Percentiles rank a stretch among this genome's conserved stretches.
phyloP scores from a whole-genome alignment of 306 rosid genomes.

The Glycine soja region DNA sequence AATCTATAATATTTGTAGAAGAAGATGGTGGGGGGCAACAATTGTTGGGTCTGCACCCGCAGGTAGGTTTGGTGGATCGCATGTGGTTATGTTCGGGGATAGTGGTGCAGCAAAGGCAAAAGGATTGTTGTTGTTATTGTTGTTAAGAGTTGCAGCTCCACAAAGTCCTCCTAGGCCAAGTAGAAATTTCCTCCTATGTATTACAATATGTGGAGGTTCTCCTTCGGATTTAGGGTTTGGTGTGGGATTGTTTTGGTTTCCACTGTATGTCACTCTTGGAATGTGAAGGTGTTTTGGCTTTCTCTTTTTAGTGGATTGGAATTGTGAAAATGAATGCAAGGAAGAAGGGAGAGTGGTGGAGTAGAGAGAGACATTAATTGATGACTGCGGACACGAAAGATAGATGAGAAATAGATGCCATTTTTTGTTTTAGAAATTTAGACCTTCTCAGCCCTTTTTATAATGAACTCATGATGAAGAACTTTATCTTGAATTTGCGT shows the following conservation, averaged over 20 bases:
- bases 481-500: not conserved
- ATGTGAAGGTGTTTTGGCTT: conserved; percentile 33
- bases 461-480: conserved; percentile 31
- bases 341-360: conserved; percentile 29
- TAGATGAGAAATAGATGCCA: conserved; percentile 50
- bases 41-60: conserved; percentile 38
- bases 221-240: not conserved
- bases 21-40: conserved; percentile 71
- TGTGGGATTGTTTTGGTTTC: conserved; percentile 31
- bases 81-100: conserved; percentile 51
- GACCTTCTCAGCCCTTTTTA: conserved; percentile 27
- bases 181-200: conserved; percentile 60
- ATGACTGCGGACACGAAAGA: not conserved
- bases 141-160: conserved; percentile 30
- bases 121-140: conserved; percentile 29
- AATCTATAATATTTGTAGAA: conserved; percentile 55
- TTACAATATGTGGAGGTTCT: conserved; percentile 22
- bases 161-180: conserved; percentile 74
- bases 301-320: conserved; percentile 12
- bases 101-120: conserved; percentile 69
- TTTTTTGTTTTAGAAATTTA: not conserved
- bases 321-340: conserved; percentile 10
- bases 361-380: conserved; percentile 30
- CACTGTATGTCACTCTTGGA: conserved; percentile 44
- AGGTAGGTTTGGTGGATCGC: conserved; percentile 67